Conservation (phyloP, 2,329 filamentous ascomycete genomes). For the Fusarium sp. region DNA sequence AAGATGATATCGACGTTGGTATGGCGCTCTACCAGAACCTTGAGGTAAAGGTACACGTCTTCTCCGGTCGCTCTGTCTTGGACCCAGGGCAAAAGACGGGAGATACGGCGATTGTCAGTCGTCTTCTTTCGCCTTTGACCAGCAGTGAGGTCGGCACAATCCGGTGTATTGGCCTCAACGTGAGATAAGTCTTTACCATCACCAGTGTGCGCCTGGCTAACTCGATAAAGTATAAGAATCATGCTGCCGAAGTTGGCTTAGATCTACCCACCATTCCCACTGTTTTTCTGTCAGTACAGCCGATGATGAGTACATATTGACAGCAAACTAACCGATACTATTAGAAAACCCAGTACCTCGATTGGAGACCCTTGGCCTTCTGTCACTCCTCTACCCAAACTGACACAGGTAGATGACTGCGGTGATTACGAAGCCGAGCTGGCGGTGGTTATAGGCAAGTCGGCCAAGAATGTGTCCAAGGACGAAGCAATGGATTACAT, state of each 20-base stretch:
- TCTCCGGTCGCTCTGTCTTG: constrained; percentile 68
- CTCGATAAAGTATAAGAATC: constrained; percentile 48
- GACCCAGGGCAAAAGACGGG: constrained; percentile 63
- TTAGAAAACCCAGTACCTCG: constrained; percentile 62
- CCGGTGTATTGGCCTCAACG: constrained; percentile 68
- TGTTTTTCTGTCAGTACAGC: constrained; percentile 59
- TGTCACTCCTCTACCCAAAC: constrained; percentile 63
- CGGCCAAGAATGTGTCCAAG: constrained; percentile 64
- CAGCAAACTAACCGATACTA: background rate
- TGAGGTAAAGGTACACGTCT: constrained; percentile 53
- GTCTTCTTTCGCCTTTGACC: constrained; percentile 58
- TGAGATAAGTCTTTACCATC: constrained; percentile 20
- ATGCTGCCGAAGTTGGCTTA: constrained; percentile 62
- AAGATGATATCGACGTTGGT: background rate
- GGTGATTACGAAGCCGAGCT: constrained; percentile 71
- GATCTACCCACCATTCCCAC: constrained; percentile 65
- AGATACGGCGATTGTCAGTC: constrained; percentile 53
- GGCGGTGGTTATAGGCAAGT: constrained; percentile 64
- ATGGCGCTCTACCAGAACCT: background rate
- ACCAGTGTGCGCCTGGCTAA: background rate
- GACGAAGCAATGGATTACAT: constrained; percentile 68
- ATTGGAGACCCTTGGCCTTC: constrained; percentile 65
- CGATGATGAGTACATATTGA: background rate
- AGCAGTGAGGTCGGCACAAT: constrained; percentile 61
- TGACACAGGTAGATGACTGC: constrained; percentile 59